A percentile compares a stretch with the other conserved stretches of the same genome.
Conservation (phyloP, 495 filamentous ascomycete genomes). For the Penicillium ochrochloron region DNA sequence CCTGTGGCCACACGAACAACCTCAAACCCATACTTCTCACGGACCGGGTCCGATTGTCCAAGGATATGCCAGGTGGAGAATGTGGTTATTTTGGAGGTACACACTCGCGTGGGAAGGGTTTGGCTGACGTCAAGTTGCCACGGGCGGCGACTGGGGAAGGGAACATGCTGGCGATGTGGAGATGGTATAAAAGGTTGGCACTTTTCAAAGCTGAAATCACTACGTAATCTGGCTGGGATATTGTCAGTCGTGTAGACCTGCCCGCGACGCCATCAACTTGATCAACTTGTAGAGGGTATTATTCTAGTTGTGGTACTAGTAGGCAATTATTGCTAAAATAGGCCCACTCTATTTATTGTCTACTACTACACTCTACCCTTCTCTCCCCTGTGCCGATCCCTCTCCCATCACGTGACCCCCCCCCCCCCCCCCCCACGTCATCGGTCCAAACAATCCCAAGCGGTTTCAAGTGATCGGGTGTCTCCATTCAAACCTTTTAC, state of each 20-base stretch:
- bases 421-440: slow-evolving; percentile 19
- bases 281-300: neutral
- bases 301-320: neutral
- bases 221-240: neutral
- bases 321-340: neutral
- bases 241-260: neutral
- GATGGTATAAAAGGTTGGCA: slow-evolving; percentile 6
- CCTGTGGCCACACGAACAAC: neutral
- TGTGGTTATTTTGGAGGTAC: neutral
- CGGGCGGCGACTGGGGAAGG: slow-evolving; percentile 13
- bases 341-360: too few species aligned
- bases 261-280: neutral
- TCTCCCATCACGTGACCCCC: slow-evolving; percentile 15
- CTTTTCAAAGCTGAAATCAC: neutral
- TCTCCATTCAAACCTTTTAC: neutral
- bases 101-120: slow-evolving; percentile 6
- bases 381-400: neutral
- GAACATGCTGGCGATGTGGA: slow-evolving; percentile 18
- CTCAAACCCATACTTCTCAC: neutral
- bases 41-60: neutral
- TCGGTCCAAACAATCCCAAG: neutral
- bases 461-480: neutral
- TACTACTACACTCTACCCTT: too few species aligned
- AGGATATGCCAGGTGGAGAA: slow-evolving; percentile 7
- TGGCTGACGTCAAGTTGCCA: slow-evolving; percentile 39